Percentiles rank a stretch among this genome's conserved stretches.
These are phyloP conservation scores for Clausena lansium DNA, from an alignment of 345 rosid species.

Conservation along the genomic window DNA sequence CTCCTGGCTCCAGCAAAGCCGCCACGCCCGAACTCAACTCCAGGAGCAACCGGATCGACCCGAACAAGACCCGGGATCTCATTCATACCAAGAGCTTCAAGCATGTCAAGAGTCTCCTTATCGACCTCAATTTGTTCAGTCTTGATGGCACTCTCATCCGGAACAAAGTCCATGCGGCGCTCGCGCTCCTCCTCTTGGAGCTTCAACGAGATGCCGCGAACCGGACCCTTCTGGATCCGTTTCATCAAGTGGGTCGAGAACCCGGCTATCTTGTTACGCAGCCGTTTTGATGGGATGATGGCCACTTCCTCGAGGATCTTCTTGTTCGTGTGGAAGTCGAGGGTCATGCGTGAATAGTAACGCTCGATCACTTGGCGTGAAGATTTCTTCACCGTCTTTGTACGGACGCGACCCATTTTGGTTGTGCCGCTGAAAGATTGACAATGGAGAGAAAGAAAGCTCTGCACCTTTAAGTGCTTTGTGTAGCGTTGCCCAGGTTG, in stretches of 20 bases:
- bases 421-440: background rate
- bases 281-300: slow-evolving; percentile 63
- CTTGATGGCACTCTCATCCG: slow-evolving; percentile 68
- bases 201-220: slow-evolving; percentile 69
- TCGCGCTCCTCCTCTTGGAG: slow-evolving; percentile 79
- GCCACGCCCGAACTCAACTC: slow-evolving; percentile 31
- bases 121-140: slow-evolving; percentile 57
- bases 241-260: slow-evolving; percentile 72
- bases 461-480: background rate
- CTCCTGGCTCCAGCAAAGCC: slow-evolving; percentile 27
- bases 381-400: slow-evolving; percentile 74
- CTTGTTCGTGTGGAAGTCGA: slow-evolving; percentile 74
- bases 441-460: background rate
- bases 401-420: slow-evolving; percentile 67
- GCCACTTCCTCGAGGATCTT: slow-evolving; percentile 66
- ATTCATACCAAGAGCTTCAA: slow-evolving; percentile 58
- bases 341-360: slow-evolving; percentile 66
- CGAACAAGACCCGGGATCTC: slow-evolving; percentile 41
- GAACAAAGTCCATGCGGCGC: slow-evolving; percentile 76
- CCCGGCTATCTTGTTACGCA: slow-evolving; percentile 78
- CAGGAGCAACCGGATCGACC: slow-evolving; percentile 37
- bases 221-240: slow-evolving; percentile 70
- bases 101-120: slow-evolving; percentile 70
- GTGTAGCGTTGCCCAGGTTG: too few relatives aligned
- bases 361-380: slow-evolving; percentile 68